These are phyloP conservation scores for Melastoma candidum DNA, from an alignment of 441 rosid genomes.

Conservation along the genomic window DNA sequence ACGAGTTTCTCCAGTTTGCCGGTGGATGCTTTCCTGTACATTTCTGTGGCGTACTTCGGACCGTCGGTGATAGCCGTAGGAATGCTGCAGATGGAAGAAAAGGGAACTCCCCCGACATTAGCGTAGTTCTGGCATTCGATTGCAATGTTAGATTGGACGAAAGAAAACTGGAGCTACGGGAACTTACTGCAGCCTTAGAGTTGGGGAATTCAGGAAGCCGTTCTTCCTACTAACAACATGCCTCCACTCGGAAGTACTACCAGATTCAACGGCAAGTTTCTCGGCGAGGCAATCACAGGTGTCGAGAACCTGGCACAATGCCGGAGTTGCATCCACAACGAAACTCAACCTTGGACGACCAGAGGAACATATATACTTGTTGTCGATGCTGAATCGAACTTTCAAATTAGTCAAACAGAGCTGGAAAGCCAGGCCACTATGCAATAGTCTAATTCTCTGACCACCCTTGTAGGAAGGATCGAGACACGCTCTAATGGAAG, in stretches of 20 bases:
- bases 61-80: slow-evolving; percentile 32
- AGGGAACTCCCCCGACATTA: too few relatives aligned
- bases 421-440: slow-evolving; percentile 36
- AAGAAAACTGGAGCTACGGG: neutral
- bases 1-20: slow-evolving; percentile 44
- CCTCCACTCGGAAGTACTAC: slow-evolving; percentile 63
- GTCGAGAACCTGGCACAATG: slow-evolving; percentile 44
- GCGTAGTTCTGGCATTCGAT: too few relatives aligned
- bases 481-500: slow-evolving; percentile 40
- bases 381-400: slow-evolving; percentile 45
- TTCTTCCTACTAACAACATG: slow-evolving; percentile 25
- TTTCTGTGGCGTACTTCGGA: slow-evolving; percentile 45
- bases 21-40: slow-evolving; percentile 48
- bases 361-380: slow-evolving; percentile 36
- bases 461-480: slow-evolving; percentile 33
- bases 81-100: slow-evolving; percentile 35
- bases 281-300: slow-evolving; percentile 43
- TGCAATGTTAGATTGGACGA: too few relatives aligned
- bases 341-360: slow-evolving; percentile 69
- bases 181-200: slow-evolving; percentile 68
- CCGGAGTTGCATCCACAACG: slow-evolving; percentile 42
- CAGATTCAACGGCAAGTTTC: slow-evolving; percentile 31
- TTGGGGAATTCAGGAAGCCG: slow-evolving; percentile 27
- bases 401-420: slow-evolving; percentile 46
- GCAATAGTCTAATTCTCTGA: slow-evolving; percentile 33